A percentile compares a stretch with the other conserved stretches of the same genome.
Evolutionary conservation across 192 early-diverging fungal species (phyloP).

Genomic region (Coemansia sp.): DNA sequence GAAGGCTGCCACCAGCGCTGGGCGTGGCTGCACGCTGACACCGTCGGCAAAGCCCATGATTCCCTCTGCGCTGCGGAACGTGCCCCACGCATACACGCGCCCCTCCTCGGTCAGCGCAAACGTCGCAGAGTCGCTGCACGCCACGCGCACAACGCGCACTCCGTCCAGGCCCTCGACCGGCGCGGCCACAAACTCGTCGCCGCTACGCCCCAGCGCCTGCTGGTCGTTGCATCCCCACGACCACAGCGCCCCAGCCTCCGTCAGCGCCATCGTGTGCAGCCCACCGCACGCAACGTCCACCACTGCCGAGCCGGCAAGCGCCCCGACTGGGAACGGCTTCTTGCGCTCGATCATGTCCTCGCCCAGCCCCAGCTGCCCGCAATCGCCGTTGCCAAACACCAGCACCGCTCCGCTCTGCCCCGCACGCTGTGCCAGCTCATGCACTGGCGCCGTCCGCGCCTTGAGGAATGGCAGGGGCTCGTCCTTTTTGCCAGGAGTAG

Average conservation of each 20-base stretch:
- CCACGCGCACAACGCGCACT: slow-evolving; percentile 72
- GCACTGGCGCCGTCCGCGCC: slow-evolving; percentile 31
- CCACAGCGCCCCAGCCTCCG: slow-evolving; percentile 73
- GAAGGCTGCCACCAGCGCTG: slow-evolving; percentile 62
- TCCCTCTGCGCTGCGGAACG: slow-evolving; percentile 79
- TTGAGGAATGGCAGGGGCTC: slow-evolving; percentile 43
- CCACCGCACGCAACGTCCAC: slow-evolving; percentile 84
- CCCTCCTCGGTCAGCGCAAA: slow-evolving; percentile 79
- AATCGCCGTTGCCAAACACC: slow-evolving; percentile 88
- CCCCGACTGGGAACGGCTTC: slow-evolving; percentile 68
- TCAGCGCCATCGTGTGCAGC: slow-evolving; percentile 82
- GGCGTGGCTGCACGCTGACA: slow-evolving; percentile 65
- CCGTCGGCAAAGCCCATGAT: slow-evolving; percentile 78
- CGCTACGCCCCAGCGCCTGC: slow-evolving; percentile 71
- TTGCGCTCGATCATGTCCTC: slow-evolving; percentile 79
- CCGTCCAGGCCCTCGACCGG: slow-evolving; percentile 77
- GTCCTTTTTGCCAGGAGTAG: not conserved
- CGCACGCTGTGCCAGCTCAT: slow-evolving; percentile 27
- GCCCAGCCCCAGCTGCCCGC: slow-evolving; percentile 90
- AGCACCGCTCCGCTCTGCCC: slow-evolving; percentile 58
- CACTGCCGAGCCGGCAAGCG: slow-evolving; percentile 71
- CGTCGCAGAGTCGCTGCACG: slow-evolving; percentile 82
- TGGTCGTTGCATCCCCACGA: slow-evolving; percentile 98
- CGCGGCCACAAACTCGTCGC: slow-evolving; percentile 68
- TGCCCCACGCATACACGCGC: slow-evolving; percentile 86